Evolutionary conservation across 345 rosid genomes (phyloP), one percentile per base, ranked within the genome.

Genomic region (Eucalyptus regnans): DNA sequence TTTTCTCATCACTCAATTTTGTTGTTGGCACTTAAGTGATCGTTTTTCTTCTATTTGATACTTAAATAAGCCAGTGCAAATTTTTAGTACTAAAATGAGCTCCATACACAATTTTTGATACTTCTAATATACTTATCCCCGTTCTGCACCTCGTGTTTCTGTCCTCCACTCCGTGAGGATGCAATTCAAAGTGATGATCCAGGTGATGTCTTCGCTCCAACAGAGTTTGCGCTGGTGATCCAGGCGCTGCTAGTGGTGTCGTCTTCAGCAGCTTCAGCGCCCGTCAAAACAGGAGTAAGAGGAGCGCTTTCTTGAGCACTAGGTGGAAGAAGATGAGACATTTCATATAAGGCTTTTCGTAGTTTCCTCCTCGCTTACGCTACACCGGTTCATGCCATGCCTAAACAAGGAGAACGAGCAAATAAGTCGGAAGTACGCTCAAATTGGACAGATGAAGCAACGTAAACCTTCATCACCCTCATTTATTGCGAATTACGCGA

Each of bases 171-270:
- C 8, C 16, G 2, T 20, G 2, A 41, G 83, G 48, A 37, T 76
- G 48, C 14, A 20, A 76, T 76, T 41, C 83, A 41, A 25, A 60
- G 46, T n/a, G 87, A 52, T 33, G 87, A 86, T 60, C 17, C 29
- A 12, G 64, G 10, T 13, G 68, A 80, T 41, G 50, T 54, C 89
- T 50, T 9, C 5, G 17, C 23, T 64, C 25, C 37, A 17, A 89
- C 89, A 29, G 83, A 87, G 64, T 58, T 84, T 80, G 81, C 96
- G 87, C 89, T 92, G 94, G 41, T 89, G 25, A 95, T 90, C 9
- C 97, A 92, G 37, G 98, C 94, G 44, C 96, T 93, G 91, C 98
- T 95, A 15, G 95, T 93, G 93, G 94, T 95, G 89, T 95, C 90
- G 88, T 95, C 96, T 13, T 91, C 91, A n/a, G 90, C 88, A 87